Evolutionary conservation across 331 rosid genomes (phyloP).

Genomic region (Quercus tomentella): DNA sequence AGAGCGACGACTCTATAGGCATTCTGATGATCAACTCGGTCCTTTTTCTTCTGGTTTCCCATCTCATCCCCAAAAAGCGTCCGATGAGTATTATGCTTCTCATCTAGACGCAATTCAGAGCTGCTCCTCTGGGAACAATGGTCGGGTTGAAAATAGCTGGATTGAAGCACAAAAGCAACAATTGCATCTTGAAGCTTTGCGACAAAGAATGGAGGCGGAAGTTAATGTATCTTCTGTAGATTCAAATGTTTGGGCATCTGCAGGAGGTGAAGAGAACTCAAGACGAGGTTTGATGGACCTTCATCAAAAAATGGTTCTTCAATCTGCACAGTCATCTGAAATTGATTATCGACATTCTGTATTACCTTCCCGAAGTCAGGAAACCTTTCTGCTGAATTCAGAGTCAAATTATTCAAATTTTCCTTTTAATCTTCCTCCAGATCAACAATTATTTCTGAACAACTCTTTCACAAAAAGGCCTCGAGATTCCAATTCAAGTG

Average conservation of each 20-base stretch:
- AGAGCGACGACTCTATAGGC: constrained; percentile 33
- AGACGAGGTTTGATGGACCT: constrained; percentile 40
- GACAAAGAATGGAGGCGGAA: constrained; percentile 41
- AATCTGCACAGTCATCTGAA: constrained; percentile 29
- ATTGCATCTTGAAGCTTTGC: constrained; percentile 44
- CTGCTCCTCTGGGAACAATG: constrained; percentile 40
- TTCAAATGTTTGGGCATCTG: constrained; percentile 36
- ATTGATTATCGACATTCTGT: constrained; percentile 49
- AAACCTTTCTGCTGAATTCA: constrained; percentile 36
- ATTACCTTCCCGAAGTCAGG: constrained; percentile 37
- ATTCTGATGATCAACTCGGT: constrained; percentile 34
- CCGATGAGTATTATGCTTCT: constrained; percentile 45
- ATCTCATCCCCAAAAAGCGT: constrained; percentile 21
- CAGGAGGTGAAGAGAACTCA: constrained; percentile 39
- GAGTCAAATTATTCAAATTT: constrained; percentile 37
- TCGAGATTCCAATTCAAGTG: constrained; percentile 33
- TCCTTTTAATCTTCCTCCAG: constrained; percentile 48
- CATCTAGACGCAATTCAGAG: constrained; percentile 33
- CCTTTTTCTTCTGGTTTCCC: constrained; percentile 28
- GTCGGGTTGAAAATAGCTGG: constrained; percentile 42
- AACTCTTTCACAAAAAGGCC: constrained; percentile 37
- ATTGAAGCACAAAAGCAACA: constrained; percentile 30
- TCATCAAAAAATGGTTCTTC: constrained; percentile 44
- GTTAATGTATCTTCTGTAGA: constrained; percentile 27
- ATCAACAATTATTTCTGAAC: constrained; percentile 38